Conservation (phyloP, 208 protist genomes). For the Trichomonas gallinae region DNA sequence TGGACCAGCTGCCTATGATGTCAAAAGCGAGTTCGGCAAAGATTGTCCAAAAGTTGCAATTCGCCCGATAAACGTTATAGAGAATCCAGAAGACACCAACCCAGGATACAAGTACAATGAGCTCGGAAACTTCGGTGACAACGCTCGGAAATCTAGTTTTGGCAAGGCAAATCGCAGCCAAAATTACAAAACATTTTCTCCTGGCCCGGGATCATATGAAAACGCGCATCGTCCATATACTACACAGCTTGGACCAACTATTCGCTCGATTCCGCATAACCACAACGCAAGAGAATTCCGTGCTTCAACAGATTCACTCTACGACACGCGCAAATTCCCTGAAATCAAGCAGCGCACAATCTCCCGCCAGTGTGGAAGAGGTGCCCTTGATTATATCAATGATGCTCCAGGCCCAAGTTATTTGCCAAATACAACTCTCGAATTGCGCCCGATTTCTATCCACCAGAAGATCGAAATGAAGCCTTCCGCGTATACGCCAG, state of each 20-base stretch:
- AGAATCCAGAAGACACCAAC: neutral
- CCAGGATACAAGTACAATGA: neutral
- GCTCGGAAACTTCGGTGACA: neutral
- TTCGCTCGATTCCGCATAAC: neutral
- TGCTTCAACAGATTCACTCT: neutral
- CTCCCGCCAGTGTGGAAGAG: neutral
- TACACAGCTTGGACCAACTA: neutral
- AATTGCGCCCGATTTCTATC: neutral
- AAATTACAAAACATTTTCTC: neutral
- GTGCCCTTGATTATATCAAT: neutral
- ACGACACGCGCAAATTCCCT: neutral
- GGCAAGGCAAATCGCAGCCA: neutral
- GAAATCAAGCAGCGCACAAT: neutral
- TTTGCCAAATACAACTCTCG: neutral
- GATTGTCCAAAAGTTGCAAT: neutral
- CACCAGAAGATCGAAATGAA: neutral
- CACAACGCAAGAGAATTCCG: neutral
- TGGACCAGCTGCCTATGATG: neutral
- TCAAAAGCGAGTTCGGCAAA: neutral
- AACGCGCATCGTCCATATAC: neutral
- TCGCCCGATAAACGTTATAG: neutral
- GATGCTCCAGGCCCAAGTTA: neutral
- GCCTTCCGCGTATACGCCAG: neutral
- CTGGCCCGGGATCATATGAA: neutral
- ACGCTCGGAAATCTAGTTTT: neutral